A percentile compares a stretch with the other conserved stretches of the same genome.
These are phyloP conservation scores for Tolypocladium nubicola DNA, from an alignment of 2,329 filamentous ascomycete species.

Conservation along the genomic window DNA sequence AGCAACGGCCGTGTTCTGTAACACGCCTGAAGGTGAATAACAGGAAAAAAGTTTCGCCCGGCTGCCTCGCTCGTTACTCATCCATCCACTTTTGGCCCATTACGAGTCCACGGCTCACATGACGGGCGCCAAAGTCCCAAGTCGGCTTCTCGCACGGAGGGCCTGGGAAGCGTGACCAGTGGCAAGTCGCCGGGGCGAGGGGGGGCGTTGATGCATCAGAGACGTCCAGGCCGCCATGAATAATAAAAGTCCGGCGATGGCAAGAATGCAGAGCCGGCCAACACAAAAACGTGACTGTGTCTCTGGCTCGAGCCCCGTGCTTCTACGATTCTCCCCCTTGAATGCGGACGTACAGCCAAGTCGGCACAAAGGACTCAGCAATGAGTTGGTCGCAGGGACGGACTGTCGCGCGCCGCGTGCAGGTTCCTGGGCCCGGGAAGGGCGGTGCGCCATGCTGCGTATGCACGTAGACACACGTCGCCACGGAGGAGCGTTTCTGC, in stretches of 20 bases:
- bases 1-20: not conserved
- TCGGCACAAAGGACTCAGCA: not conserved
- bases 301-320: not conserved
- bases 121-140: slow-evolving; percentile 1
- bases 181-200: not conserved
- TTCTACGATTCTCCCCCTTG: not conserved
- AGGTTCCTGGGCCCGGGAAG: not conserved
- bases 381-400: not conserved
- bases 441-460: not conserved
- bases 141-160: not conserved
- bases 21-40: not conserved
- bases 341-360: too few species aligned
- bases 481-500: not conserved
- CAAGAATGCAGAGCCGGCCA: not conserved
- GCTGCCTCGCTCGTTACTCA: not conserved
- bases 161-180: not conserved
- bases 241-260: not conserved
- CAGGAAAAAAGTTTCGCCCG: not conserved
- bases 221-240: not conserved
- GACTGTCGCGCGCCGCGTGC: not conserved
- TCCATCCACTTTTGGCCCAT: not conserved
- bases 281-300: not conserved
- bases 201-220: slow-evolving; percentile 1
- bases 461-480: not conserved
- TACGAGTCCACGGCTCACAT: slow-evolving; percentile 1